phyloP scores from a whole-genome alignment of 257 asterid genomes.

The Datura wrightii region DNA sequence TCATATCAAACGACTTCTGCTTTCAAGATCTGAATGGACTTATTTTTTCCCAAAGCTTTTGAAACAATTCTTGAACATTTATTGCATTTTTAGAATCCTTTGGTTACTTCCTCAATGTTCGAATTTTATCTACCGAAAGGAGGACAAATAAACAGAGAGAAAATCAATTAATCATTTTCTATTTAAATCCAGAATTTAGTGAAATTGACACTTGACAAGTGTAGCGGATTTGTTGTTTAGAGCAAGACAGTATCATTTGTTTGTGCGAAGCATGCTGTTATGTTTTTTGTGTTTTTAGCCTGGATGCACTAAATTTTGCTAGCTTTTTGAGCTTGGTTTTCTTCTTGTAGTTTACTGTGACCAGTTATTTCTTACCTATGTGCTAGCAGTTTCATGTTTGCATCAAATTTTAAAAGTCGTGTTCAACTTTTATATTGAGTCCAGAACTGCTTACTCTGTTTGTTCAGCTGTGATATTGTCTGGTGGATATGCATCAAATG shows the following conservation, averaged over 20 bases:
- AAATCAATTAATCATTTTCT: background rate
- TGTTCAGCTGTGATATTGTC: conserved; percentile 72
- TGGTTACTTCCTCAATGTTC: background rate
- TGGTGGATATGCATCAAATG: conserved; percentile 82
- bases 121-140: background rate
- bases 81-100: background rate
- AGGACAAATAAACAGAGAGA: background rate
- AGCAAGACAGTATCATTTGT: background rate
- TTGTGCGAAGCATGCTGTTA: background rate
- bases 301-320: conserved; percentile 13
- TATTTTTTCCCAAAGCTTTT: background rate
- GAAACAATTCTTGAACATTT: background rate
- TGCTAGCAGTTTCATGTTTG: background rate
- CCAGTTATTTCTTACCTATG: conserved; percentile 4
- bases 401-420: background rate
- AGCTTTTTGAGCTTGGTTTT: conserved; percentile 5
- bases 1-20: background rate
- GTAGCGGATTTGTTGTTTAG: background rate
- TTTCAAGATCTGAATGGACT: background rate
- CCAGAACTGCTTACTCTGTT: conserved; percentile 14
- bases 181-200: background rate
- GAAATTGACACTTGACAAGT: background rate
- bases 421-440: background rate
- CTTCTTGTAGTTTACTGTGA: background rate
- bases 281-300: background rate